phyloP scores from a whole-genome alignment of 208 protist genomes.

The Leishmania braziliensis region DNA sequence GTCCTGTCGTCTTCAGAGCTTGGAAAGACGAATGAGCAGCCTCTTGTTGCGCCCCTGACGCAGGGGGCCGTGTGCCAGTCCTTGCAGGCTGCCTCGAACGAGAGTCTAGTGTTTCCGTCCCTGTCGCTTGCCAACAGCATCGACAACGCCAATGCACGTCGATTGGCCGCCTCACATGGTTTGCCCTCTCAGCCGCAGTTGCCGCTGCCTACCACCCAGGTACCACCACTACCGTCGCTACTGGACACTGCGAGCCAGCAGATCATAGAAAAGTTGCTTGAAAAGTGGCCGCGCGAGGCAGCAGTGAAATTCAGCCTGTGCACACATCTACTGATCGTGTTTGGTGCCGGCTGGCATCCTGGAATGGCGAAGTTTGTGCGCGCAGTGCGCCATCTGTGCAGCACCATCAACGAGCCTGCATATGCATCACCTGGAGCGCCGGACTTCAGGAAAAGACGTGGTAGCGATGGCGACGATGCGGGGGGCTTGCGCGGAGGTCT shows the following conservation, averaged over 20 bases:
- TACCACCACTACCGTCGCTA: constrained; percentile 8
- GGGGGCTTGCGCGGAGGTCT: background rate
- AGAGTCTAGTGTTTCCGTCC: constrained; percentile 10
- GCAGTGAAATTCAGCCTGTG: constrained; percentile 23
- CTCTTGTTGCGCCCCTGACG: background rate
- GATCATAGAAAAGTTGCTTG: constrained; percentile 7
- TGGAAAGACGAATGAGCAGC: background rate
- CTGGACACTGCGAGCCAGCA: constrained; percentile 2
- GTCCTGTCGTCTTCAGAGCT: background rate
- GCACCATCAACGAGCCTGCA: constrained; percentile 21
- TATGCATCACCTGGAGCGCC: background rate
- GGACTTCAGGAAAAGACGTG: background rate
- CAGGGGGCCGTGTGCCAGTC: background rate
- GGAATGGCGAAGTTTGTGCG: constrained; percentile 38
- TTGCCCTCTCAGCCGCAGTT: background rate
- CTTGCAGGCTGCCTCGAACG: background rate
- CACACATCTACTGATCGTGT: constrained; percentile 55
- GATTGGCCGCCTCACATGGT: background rate
- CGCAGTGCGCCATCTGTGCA: constrained; percentile 34
- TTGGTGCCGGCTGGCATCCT: constrained; percentile 71
- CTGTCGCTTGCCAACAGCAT: constrained; percentile 21
- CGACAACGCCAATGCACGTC: background rate
- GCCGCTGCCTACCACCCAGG: background rate
- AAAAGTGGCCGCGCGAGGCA: constrained; percentile 29
- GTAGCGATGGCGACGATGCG: constrained; percentile 1